A percentile compares a stretch with the other conserved stretches of the same genome.
Conservation (phyloP, 305 asterid genomes). For the Fraxinus albicans region DNA sequence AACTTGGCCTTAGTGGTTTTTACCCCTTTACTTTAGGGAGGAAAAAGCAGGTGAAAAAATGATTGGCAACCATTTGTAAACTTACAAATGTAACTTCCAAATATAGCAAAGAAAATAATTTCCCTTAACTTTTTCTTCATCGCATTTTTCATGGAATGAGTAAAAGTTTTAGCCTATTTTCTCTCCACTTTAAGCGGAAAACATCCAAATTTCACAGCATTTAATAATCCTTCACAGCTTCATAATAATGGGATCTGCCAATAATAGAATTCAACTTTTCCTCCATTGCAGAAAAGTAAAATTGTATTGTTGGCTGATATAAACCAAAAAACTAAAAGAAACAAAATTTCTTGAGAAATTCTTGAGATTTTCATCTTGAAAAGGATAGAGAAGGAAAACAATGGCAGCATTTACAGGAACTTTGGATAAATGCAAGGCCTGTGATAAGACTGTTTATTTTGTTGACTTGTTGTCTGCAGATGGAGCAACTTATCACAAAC, state of each 20-base stretch:
- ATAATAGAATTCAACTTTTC: conserved; percentile 31
- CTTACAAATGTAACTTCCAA: conserved; percentile 12
- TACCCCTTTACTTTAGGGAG: not conserved
- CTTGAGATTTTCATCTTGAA: not conserved
- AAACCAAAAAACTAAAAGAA: conserved; percentile 1
- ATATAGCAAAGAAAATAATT: not conserved
- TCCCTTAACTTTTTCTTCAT: conserved; percentile 6
- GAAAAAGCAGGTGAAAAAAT: not conserved
- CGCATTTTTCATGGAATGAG: conserved; percentile 25
- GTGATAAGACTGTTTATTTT: conserved; percentile 93
- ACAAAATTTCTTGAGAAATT: not conserved
- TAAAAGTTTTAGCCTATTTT: conserved; percentile 37
- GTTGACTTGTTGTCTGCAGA: conserved; percentile 41
- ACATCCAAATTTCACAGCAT: conserved; percentile 18
- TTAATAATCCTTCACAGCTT: conserved; percentile 30
- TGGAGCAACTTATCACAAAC: conserved; percentile 41
- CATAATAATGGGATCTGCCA: conserved; percentile 31
- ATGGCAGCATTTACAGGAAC: conserved; percentile 94
- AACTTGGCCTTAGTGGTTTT: not conserved
- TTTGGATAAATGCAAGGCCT: conserved; percentile 92
- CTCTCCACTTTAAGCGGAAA: conserved; percentile 36
- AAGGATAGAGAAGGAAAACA: not conserved
- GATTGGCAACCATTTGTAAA: not conserved
- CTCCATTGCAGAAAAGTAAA: conserved; percentile 15
- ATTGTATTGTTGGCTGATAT: conserved; percentile 31